A percentile compares a stretch with the other conserved stretches of the same genome.
phyloP scores from a whole-genome alignment of 345 rosid genomes.

The Laguncularia racemosa region DNA sequence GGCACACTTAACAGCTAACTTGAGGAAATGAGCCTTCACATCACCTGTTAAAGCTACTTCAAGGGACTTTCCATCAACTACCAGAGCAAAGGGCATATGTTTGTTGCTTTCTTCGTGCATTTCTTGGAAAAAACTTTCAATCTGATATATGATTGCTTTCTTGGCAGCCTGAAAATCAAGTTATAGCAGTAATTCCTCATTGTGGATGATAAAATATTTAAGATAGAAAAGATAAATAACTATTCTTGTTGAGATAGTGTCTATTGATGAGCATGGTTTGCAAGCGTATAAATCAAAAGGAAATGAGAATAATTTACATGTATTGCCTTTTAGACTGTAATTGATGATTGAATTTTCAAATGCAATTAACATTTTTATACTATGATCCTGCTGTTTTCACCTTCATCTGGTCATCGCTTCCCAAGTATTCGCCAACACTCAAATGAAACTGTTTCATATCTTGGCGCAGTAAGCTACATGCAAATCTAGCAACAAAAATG shows the following conservation, averaged over 20 bases:
- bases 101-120: slow-evolving; percentile 35
- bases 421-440: slow-evolving; percentile 22
- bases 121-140: slow-evolving; percentile 35
- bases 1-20: slow-evolving; percentile 67
- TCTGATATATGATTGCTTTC: slow-evolving; percentile 43
- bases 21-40: slow-evolving; percentile 56
- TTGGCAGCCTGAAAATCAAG: slow-evolving; percentile 38
- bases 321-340: too few relatives aligned
- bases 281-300: too few relatives aligned
- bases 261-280: too few relatives aligned
- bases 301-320: too few relatives aligned
- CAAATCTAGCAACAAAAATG: slow-evolving; percentile 40
- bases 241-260: too few relatives aligned
- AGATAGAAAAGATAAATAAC: too few relatives aligned
- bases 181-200: neutral
- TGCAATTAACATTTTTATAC: too few relatives aligned
- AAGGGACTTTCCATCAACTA: slow-evolving; percentile 70
- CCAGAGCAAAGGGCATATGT: slow-evolving; percentile 53
- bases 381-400: slow-evolving; percentile 3
- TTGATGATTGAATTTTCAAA: too few relatives aligned
- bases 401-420: slow-evolving; percentile 20
- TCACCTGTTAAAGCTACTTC: slow-evolving; percentile 46
- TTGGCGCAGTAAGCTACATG: slow-evolving; percentile 74
- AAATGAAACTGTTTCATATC: slow-evolving; percentile 62
- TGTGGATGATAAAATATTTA: neutral